Evolutionary conservation across 306 rosid genomes (phyloP), one percentile per base, ranked within the genome.

Genomic region (Inga laurina): DNA sequence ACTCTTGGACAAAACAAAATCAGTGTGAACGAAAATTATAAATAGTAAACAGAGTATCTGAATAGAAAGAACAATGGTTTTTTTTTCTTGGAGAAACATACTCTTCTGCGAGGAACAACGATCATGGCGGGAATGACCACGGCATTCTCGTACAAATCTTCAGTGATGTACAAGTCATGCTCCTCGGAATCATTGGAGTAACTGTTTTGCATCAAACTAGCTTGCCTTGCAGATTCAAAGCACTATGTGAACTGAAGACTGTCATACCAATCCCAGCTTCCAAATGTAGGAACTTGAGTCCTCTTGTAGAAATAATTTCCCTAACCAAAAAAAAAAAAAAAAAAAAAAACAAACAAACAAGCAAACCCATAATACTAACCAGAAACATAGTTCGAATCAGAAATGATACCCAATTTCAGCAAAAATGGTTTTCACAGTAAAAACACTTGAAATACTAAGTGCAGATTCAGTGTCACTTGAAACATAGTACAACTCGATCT

Each of bases 251-350:
- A 95, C 7, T 94, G 97, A 9, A 95, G 81, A 62, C 89, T 89
- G 14, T 89, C 93, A 62, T 95, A 92, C 97, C 97, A 95, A 74
- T 95, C 94, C 99, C 97, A 95, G 88, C 97, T 92, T 51, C 99
- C 99, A 86, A 95, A 95, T 9, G 91, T 90, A 19, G 99, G 98
- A 0, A 95, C 88, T 32, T 91, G 90, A 18, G 77, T 88, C 73
- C 90, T 90, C 80, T 86, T 82, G 82, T 78, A 88, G 81, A 83
- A 88, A 79, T 85, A 93, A 62, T 86, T 85, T 18, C 91, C 99
- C 98, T 95, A n/a, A 8, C 54, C 13, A 49, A 4, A 13, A 22
- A 3, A 22, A 52, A 49, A 51, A 14, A 3, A 48, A 12, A 0
- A 16, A 27, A 27, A n/a, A n/a, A n/a, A n/a, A n/a, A n/a, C n/a